Base-by-base conservation (phyloP, 106 monocot species). In the Gastrodia elata region DNA sequence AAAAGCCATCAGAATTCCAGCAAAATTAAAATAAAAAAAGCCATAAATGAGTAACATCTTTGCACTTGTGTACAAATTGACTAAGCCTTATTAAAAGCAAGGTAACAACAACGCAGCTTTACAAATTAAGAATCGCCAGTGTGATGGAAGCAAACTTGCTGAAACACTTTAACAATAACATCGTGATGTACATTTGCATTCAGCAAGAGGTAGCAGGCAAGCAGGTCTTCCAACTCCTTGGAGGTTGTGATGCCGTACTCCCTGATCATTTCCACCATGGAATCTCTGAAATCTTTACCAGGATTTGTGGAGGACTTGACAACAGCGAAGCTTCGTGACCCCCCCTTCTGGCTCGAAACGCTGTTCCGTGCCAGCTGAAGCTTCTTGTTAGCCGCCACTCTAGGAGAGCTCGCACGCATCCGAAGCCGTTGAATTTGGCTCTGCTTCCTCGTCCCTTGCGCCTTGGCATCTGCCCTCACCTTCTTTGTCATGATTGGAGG, bases 231-330 rank as follows among this genome's bases (percentile, higher is more conserved):
- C 61, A 77, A 64, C 20, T 77, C 77, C 71, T 64, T 77, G 8
- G 70, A 42, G 15, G 6, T 39, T 8, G 56, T 32, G n/a, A 77
- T 71, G 33, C 64, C 41, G 69, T 69, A 40, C 38, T 68, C 76
- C 5, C 25, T 52, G 49, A 76, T 76, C 76, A 76, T 76, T 64
- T 76, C 76, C 52, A 68, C 39, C 76, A 76, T 76, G 40, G 76
- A 76, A 4, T 76, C 68, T 48, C 68, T 68, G 33, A 76, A 76
- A 42, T 76, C 76, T 49, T 52, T 46, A 2, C 38, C 32, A 10
- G 76, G 76, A 65, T 76, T 34, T 13, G 67, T 44, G 0, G 76
- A 76, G 1, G 46, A 65, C 49, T 76, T 76, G 28, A 76, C 68
- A 1, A 76, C 76, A 6, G 68, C 49, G 43, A 76, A 68, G 36